phyloP scores from a whole-genome alignment of 768 basidiomycete species.

The Psilocybe subaeruginosa region DNA sequence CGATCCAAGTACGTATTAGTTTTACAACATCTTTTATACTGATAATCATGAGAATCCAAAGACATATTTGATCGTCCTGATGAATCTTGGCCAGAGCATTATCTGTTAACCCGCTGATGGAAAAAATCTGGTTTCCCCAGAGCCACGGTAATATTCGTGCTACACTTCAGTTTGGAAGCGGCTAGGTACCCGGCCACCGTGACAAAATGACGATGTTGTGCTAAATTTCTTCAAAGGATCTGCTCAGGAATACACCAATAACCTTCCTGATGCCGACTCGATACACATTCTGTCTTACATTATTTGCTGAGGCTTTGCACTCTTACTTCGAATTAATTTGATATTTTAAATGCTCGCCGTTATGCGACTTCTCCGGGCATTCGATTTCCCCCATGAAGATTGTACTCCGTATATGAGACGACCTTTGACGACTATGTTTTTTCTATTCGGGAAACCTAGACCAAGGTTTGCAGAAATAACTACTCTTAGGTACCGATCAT shows the following conservation, averaged over 20 bases:
- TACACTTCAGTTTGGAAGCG: not conserved
- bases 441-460: too few relatives aligned
- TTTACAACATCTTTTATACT: too few relatives aligned
- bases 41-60: not conserved
- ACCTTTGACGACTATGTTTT: too few relatives aligned
- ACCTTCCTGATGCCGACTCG: not conserved
- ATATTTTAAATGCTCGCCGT: not conserved
- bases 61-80: not conserved
- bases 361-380: not conserved
- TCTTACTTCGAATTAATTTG: not conserved
- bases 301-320: not conserved
- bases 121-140: not conserved
- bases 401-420: too few relatives aligned
- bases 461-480: too few relatives aligned
- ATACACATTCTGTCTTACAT: not conserved
- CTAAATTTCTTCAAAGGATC: not conserved
- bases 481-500: too few relatives aligned
- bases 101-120: not conserved
- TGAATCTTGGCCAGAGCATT: not conserved
- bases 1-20: not conserved
- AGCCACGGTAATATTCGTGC: not conserved
- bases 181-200: not conserved
- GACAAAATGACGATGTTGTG: too few relatives aligned
- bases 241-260: not conserved
- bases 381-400: not conserved